Evolutionary conservation across 805 yeast species (phyloP).

Genomic region (Lipomyces starkeyi): DNA sequence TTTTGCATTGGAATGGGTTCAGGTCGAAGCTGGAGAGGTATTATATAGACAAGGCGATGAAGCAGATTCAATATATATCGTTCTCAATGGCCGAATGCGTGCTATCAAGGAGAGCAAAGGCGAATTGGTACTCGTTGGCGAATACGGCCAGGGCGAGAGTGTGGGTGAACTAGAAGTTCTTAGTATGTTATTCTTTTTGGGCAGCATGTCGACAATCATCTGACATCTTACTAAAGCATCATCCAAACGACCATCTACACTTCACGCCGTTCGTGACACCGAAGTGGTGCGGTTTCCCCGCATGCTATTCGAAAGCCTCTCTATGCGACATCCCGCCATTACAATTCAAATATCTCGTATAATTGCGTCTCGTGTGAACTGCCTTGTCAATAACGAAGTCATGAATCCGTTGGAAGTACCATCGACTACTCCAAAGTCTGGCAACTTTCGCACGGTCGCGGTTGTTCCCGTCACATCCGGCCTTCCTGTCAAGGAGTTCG

Average conservation of each 20-base stretch:
- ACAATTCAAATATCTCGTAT: conserved; percentile 88
- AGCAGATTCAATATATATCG: conserved; percentile 90
- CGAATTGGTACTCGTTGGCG: conserved; percentile 57
- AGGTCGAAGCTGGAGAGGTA: conserved; percentile 81
- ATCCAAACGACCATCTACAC: conserved; percentile 66
- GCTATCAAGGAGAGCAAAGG: conserved; percentile 51
- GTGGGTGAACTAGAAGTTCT: conserved; percentile 95
- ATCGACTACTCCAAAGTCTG: conserved; percentile 20
- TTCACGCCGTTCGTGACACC: conserved; percentile 89
- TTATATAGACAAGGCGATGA: conserved; percentile 81
- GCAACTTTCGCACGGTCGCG: conserved; percentile 78
- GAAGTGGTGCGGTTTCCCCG: conserved; percentile 94
- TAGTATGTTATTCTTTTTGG: conserved; percentile 51
- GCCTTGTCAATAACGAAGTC: conserved; percentile 37
- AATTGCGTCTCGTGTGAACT: conserved; percentile 64
- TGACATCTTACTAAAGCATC: conserved; percentile 41
- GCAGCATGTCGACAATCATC: not conserved
- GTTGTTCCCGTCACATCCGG: conserved; percentile 80
- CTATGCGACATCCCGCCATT: conserved; percentile 83
- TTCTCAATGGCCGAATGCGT: conserved; percentile 85
- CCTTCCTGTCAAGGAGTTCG: conserved; percentile 87
- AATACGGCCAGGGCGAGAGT: conserved; percentile 92
- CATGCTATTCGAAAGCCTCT: conserved; percentile 81
- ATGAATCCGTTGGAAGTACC: not conserved
- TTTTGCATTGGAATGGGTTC: conserved; percentile 95